Percentiles rank a stretch among this genome's conserved stretches.
Evolutionary conservation across 1,284 basidiomycete species (phyloP).

Genomic region (Ceratobasidium papillatum): DNA sequence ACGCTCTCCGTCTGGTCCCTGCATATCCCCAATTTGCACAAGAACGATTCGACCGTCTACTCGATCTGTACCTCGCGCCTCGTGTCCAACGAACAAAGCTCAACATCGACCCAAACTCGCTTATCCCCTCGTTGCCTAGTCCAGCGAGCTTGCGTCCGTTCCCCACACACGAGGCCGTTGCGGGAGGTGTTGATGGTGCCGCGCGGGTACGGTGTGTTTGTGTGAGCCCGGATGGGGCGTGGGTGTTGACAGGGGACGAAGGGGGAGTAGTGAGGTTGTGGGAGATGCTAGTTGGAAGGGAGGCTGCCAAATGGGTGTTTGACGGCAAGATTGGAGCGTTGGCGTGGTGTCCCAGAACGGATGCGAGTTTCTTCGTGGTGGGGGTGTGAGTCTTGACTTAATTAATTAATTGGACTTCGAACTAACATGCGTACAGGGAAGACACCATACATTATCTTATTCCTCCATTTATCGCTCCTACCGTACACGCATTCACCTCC

Average conservation of each 20-base stretch:
- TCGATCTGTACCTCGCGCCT: conserved; percentile 97
- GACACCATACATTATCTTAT: conserved; percentile 84
- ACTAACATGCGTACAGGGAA: conserved; percentile 60
- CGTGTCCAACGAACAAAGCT: conserved; percentile 88
- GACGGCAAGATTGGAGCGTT: conserved; percentile 82
- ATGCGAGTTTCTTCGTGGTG: conserved; percentile 83
- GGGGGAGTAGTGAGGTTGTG: conserved; percentile 87
- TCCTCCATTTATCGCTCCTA: conserved; percentile 75
- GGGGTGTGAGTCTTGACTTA: conserved; percentile 68
- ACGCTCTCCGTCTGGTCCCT: conserved; percentile 87
- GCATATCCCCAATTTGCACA: conserved; percentile 93
- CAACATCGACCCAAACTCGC: conserved; percentile 88
- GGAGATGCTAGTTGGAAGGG: conserved; percentile 93
- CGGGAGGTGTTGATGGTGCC: conserved; percentile 76
- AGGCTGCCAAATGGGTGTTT: conserved; percentile 90
- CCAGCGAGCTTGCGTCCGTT: conserved; percentile 94
- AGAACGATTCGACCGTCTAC: conserved; percentile 92
- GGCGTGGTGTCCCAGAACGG: conserved; percentile 93
- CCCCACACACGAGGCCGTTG: conserved; percentile 79
- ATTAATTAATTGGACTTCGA: not conserved
- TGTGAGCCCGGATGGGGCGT: conserved; percentile 88
- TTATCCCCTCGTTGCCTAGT: conserved; percentile 96
- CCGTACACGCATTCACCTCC: conserved; percentile 69
- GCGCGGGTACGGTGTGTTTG: conserved; percentile 78
- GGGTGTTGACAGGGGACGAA: conserved; percentile 94